These are phyloP conservation scores for Lentinus polychrous DNA, from an alignment of 1,284 basidiomycete species.

Conservation along the genomic window DNA sequence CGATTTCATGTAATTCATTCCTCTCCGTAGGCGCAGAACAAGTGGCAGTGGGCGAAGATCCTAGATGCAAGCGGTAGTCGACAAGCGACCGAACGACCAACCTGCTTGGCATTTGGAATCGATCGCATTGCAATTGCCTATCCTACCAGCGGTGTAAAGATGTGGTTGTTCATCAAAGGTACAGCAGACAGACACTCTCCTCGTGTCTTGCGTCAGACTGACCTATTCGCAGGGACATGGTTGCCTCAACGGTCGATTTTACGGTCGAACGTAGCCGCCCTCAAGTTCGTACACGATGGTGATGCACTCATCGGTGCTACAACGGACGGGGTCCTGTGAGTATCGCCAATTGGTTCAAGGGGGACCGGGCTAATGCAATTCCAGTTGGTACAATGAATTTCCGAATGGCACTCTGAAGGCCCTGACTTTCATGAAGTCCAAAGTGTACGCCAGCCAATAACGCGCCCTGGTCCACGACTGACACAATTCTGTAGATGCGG, in stretches of 20 bases:
- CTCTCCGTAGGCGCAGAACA: constrained; percentile 34
- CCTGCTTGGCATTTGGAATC: constrained; percentile 47
- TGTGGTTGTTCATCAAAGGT: constrained; percentile 62
- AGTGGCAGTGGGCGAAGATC: constrained; percentile 52
- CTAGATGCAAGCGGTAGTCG: constrained; percentile 36
- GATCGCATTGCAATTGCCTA: constrained; percentile 58
- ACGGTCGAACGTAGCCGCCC: constrained; percentile 52
- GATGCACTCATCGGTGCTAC: constrained; percentile 59
- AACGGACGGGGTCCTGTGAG: constrained; percentile 59
- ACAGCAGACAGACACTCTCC: constrained; percentile 3
- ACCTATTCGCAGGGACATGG: constrained; percentile 42
- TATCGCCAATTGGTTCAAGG: constrained; percentile 2
- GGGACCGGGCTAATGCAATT: constrained; percentile 10
- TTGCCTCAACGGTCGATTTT: constrained; percentile 50
- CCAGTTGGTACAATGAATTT: constrained; percentile 56
- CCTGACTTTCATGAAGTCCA: constrained; percentile 45
- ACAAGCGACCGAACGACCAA: constrained; percentile 29
- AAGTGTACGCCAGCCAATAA: constrained; percentile 39
- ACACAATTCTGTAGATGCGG: constrained; percentile 30
- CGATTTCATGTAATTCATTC: background rate
- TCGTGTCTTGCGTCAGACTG: background rate
- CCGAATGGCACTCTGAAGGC: constrained; percentile 56
- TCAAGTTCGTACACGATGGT: constrained; percentile 56
- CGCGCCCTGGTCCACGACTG: background rate
- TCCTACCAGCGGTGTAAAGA: constrained; percentile 47